Evolutionary conservation across 345 rosid genomes (phyloP).

Genomic region (Moringa oleifera): DNA sequence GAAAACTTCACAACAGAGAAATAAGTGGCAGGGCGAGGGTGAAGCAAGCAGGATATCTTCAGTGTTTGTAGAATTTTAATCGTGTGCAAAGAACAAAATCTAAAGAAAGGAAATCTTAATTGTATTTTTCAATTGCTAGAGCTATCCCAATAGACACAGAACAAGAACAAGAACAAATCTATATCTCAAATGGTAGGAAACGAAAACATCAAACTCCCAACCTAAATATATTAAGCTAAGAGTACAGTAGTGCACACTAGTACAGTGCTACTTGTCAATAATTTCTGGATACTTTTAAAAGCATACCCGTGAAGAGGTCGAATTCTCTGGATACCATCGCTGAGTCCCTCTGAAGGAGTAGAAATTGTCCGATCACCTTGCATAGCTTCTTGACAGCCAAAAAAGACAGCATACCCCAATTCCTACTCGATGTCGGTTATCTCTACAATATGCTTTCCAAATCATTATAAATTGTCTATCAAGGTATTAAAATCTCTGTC

Average conservation of each 20-base stretch:
- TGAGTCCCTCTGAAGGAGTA: constrained; percentile 52
- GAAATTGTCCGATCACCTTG: constrained; percentile 58
- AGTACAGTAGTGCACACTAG: neutral
- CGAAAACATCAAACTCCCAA: too few relatives aligned
- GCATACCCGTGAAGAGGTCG: constrained; percentile 74
- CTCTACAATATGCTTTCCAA: constrained; percentile 43
- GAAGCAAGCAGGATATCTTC: too few relatives aligned
- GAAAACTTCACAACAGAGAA: too few relatives aligned
- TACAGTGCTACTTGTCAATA: neutral
- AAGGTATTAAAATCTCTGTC: constrained; percentile 16
- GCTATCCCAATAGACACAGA: neutral
- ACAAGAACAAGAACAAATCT: neutral
- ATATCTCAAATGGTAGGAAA: too few relatives aligned
- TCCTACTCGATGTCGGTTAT: constrained; percentile 43
- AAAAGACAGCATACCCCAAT: constrained; percentile 42
- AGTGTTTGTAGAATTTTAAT: neutral
- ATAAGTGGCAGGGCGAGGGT: too few relatives aligned
- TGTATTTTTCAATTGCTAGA: neutral
- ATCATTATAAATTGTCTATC: constrained; percentile 36
- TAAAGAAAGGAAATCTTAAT: neutral
- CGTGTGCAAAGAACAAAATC: neutral
- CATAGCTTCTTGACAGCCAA: constrained; percentile 49
- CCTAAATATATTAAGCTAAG: neutral
- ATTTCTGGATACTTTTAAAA: constrained; percentile 1
- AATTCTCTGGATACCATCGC: constrained; percentile 39